Conservation (phyloP, 108 stramenopile genomes). For the Schizochytrium sp. region DNA sequence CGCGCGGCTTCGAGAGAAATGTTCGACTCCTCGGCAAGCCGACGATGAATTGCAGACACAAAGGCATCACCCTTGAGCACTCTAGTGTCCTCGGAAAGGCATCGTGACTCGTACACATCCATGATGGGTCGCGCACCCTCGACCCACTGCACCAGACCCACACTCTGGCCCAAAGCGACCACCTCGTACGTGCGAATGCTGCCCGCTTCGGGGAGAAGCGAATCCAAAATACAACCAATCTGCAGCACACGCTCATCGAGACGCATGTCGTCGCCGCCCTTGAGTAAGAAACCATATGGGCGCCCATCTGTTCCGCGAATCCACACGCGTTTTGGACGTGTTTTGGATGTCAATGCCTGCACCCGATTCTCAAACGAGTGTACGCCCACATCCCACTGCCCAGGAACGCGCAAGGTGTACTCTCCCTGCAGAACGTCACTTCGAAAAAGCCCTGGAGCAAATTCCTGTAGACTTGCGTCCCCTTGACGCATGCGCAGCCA, state of each 20-base stretch:
- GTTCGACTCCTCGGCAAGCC: background rate
- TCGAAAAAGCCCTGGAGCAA: background rate
- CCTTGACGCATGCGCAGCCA: background rate
- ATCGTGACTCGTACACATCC: background rate
- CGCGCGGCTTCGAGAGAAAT: background rate
- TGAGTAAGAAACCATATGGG: constrained; percentile 1
- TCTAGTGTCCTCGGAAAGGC: background rate
- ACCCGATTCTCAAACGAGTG: background rate
- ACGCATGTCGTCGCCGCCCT: constrained; percentile 25
- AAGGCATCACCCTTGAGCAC: background rate
- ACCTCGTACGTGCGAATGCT: constrained; percentile 20
- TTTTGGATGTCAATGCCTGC: background rate
- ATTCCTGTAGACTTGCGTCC: background rate
- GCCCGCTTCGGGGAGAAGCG: background rate
- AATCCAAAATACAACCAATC: background rate
- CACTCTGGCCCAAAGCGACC: background rate
- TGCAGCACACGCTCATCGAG: constrained; percentile 28
- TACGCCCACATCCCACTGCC: background rate
- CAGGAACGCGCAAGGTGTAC: background rate
- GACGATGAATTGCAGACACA: background rate
- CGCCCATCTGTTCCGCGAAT: background rate
- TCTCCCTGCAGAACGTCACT: background rate
- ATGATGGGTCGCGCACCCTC: background rate
- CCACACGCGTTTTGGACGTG: constrained; percentile 20
- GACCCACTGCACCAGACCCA: constrained; percentile 29